phyloP scores from a whole-genome alignment of 352 stramenopile species.

The Phytopythium sindhum region DNA sequence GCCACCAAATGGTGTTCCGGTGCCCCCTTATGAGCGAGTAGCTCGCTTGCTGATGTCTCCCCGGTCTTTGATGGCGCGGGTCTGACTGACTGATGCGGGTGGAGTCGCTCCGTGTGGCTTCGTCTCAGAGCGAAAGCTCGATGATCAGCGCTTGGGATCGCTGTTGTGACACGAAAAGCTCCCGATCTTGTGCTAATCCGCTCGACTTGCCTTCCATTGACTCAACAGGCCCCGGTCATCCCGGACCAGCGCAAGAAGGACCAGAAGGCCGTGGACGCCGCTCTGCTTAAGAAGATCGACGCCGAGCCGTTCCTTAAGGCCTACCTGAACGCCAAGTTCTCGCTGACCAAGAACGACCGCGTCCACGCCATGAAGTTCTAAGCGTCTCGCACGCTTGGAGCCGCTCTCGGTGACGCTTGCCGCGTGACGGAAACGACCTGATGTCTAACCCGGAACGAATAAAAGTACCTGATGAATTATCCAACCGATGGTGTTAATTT shows the following conservation, averaged over 20 bases:
- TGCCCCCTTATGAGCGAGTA: slow-evolving; percentile 5
- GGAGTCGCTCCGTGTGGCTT: background rate
- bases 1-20: background rate
- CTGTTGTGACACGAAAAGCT: slow-evolving; percentile 82
- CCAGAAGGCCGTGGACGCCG: slow-evolving; percentile 97
- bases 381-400: slow-evolving; percentile 14
- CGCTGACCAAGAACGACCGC: slow-evolving; percentile 96
- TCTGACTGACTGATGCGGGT: slow-evolving; percentile 7
- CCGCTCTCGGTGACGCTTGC: background rate
- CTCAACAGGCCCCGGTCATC: slow-evolving; percentile 86
- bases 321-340: slow-evolving; percentile 99
- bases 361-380: slow-evolving; percentile 99
- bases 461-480: slow-evolving; percentile 65
- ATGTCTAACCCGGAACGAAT: slow-evolving; percentile 19
- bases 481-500: slow-evolving; percentile 11
- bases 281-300: slow-evolving; percentile 83
- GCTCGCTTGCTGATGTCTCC: slow-evolving; percentile 21
- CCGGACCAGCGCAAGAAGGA: slow-evolving; percentile 97
- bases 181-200: slow-evolving; percentile 44
- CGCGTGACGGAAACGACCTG: slow-evolving; percentile 19
- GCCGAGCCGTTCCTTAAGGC: slow-evolving; percentile 94
- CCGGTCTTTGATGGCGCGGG: slow-evolving; percentile 30
- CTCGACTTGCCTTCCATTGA: background rate
- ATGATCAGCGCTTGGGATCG: slow-evolving; percentile 90
- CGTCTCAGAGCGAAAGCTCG: slow-evolving; percentile 6